Percentiles rank a stretch among this genome's conserved stretches.
phyloP scores from a whole-genome alignment of 768 basidiomycete species.

The Lactarius indigo region DNA sequence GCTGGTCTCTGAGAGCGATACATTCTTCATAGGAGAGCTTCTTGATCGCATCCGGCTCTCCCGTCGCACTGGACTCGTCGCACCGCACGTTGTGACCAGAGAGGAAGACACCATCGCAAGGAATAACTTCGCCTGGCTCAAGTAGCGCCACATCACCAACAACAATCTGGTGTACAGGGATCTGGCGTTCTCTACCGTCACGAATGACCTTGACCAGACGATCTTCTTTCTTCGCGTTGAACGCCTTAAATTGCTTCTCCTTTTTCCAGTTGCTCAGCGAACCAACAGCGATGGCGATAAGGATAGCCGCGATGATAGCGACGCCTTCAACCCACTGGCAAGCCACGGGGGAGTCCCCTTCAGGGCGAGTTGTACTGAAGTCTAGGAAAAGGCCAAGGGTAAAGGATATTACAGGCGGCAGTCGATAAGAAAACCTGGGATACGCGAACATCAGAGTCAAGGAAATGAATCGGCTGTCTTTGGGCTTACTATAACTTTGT shows the following conservation, averaged over 20 bases:
- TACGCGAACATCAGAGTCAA: slow-evolving; percentile 35
- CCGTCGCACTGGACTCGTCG: slow-evolving; percentile 95
- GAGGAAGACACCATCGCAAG: slow-evolving; percentile 94
- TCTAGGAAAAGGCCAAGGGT: slow-evolving; percentile 93
- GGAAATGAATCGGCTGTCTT: slow-evolving; percentile 9
- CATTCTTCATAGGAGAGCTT: slow-evolving; percentile 83
- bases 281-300: too few species aligned
- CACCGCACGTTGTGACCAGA: slow-evolving; percentile 91
- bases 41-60: slow-evolving; percentile 93
- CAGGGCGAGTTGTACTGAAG: slow-evolving; percentile 64
- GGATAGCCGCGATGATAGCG: too few species aligned
- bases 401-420: slow-evolving; percentile 84
- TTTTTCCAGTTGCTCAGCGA: slow-evolving; percentile 96
- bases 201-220: slow-evolving; percentile 71
- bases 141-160: slow-evolving; percentile 91
- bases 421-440: slow-evolving; percentile 83
- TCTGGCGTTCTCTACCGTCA: slow-evolving; percentile 30
- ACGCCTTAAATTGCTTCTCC: slow-evolving; percentile 89
- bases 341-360: slow-evolving; percentile 78
- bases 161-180: slow-evolving; percentile 65
- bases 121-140: slow-evolving; percentile 93
- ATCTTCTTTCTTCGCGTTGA: slow-evolving; percentile 96
- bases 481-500: slow-evolving; percentile 56
- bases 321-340: slow-evolving; percentile 85
- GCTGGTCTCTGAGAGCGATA: slow-evolving; percentile 43